Base-by-base conservation (phyloP, 192 early-diverging fungal genomes). In the Gamsiella multidivaricata region DNA sequence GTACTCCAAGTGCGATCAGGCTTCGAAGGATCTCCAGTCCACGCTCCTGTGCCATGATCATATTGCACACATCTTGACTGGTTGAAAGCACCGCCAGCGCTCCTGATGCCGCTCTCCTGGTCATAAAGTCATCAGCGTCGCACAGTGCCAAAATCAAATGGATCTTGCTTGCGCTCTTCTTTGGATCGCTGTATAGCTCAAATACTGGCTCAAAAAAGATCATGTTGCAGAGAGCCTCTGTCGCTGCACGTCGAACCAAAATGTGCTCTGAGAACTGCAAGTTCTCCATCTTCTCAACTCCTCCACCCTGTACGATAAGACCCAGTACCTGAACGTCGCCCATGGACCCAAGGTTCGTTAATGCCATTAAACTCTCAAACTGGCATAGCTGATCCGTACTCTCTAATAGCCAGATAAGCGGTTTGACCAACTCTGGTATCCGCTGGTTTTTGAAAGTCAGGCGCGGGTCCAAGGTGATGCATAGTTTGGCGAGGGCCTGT, bases 211-310 rank as follows among this genome's bases (percentile, higher is more conserved):
- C 87, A 58, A 90, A 87, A 76, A 92, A 93, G 45, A 97, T 92
- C 93, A 97, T 91, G 76, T 98, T 98, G 75, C 97, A 98, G 1
- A 97, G 61, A 1, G 91, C 83, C 75, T 98, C 97, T 0, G 96
- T 95, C 1, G 96, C 93, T 1, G 96, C 96, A 2, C 96, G 84
- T 23, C 90, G 88, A 11, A 98, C 86, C 80, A 98, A 62, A 4
- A 61, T 84, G 58, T 96, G 86, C 43, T 92, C 89, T n/a, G 90
- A 92, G 47, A 98, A 87, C 70, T 94, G 90, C 22, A 92, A 80
- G 31, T 85, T 85, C 75, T 97, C 93, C 64, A 97, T 87, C 12
- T 87, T 81, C 14, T 85, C 52, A 12, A 97, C 73, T 7, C 92
- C 95, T 47, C 87, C 78, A 42, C 89, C 86, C 31, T 78, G 74